Evolutionary conservation across 169 alveolate genomes (phyloP), one percentile per base, ranked within the genome.

Genomic region (Toxoplasma gondii): DNA sequence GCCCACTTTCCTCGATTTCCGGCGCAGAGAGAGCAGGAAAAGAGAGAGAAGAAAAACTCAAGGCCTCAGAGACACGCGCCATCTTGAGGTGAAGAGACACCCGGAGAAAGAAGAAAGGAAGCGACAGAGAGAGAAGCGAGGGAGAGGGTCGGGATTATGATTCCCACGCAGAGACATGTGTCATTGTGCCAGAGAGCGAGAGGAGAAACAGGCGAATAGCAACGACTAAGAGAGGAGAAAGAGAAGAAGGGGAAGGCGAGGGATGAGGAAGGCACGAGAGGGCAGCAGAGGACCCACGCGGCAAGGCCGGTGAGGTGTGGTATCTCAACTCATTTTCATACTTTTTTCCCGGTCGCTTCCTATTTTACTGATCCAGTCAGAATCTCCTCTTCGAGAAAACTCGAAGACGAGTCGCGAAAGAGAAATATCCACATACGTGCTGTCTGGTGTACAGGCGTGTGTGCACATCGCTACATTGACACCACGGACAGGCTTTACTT

Each of bases 1-100:
- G 94, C 93, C n/a, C 92, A 49, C 0, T 36, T n/a, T 82, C 90
- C 41, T 82, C 90, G 36, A 41, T 38, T 24, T 82, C 90, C 27
- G 41, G 78, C 24, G 29, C 78, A 64, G 78, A 19, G 0, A 64
- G 78, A 19, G 78, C 78, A 19, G 78, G 27, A 24, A 64, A 64
- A 36, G 7, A 19, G 78, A 64, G 78, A 7, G 78, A 64, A 7
- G 34, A 29, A 64, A 64, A 64, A 24, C 78, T 36, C 36, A 2
- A 10, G n/a, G 12, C 34, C 78, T 9, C 36, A 64, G 78, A 64
- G 34, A 24, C 78, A 7, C 36, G 34, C 12, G 24, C 36, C 78
- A 64, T 19, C 34, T 24, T 29, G 34, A 64, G 34, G 29, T 64
- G 78, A 29, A 4, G 27, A 7, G 78, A 24, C 78, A 19, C 36